phyloP scores from a whole-genome alignment of 1,284 basidiomycete species.

The Cryptococcus neoformans region DNA sequence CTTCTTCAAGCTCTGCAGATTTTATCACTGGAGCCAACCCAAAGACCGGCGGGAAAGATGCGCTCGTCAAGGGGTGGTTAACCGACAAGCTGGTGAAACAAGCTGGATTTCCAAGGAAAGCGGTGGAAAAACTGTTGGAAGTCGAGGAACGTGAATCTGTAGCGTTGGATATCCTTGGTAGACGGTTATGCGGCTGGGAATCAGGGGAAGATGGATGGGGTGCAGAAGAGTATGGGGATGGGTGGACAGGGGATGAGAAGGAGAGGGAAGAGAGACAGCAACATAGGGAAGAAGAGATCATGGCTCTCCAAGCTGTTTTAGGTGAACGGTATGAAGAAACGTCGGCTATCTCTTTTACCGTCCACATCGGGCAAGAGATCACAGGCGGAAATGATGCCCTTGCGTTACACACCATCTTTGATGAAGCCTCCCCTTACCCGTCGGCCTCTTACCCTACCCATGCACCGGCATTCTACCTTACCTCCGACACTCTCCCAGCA shows the following conservation, averaged over 20 bases:
- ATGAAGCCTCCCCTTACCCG: slow-evolving; percentile 57
- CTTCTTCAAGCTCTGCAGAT: slow-evolving; percentile 64
- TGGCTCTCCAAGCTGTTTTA: slow-evolving; percentile 58
- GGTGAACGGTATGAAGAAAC: slow-evolving; percentile 49
- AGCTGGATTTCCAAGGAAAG: slow-evolving; percentile 75
- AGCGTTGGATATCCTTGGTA: slow-evolving; percentile 46
- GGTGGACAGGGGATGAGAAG: slow-evolving; percentile 54
- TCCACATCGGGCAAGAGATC: slow-evolving; percentile 63
- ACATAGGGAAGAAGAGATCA: slow-evolving; percentile 68
- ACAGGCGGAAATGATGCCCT: slow-evolving; percentile 49
- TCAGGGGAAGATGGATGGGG: slow-evolving; percentile 49
- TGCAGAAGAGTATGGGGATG: slow-evolving; percentile 52
- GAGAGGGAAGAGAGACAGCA: slow-evolving; percentile 54
- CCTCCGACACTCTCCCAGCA: slow-evolving; percentile 66
- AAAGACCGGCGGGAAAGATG: slow-evolving; percentile 51
- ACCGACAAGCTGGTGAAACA: slow-evolving; percentile 77
- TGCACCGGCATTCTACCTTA: slow-evolving; percentile 71
- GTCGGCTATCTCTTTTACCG: slow-evolving; percentile 51
- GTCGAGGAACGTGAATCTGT: slow-evolving; percentile 34
- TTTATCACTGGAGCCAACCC: slow-evolving; percentile 57
- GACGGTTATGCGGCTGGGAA: slow-evolving; percentile 49
- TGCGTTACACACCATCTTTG: slow-evolving; percentile 64
- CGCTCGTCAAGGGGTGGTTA: slow-evolving; percentile 74
- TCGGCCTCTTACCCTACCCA: slow-evolving; percentile 52
- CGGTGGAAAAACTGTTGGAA: slow-evolving; percentile 55